Percentiles rank a stretch among this genome's conserved stretches.
phyloP scores from a whole-genome alignment of 2,329 filamentous ascomycete genomes.

The Colletotrichum trifolii region DNA sequence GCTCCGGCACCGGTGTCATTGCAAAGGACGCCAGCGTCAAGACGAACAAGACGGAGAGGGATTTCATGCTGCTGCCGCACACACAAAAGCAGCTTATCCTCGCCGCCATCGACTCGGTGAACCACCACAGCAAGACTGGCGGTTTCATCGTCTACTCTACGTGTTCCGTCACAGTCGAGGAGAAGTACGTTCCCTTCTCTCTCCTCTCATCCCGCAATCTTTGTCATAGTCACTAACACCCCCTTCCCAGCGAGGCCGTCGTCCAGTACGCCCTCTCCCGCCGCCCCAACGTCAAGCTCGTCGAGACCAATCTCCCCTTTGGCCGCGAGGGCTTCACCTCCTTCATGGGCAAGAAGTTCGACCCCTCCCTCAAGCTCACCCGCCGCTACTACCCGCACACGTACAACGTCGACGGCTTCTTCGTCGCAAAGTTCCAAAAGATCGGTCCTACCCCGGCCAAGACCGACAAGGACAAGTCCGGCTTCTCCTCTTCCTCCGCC shows the following conservation, averaged over 20 bases:
- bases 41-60: constrained; percentile 96
- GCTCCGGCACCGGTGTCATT: constrained; percentile 85
- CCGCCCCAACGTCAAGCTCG: constrained; percentile 92
- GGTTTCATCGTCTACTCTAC: constrained; percentile 98
- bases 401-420: constrained; percentile 98
- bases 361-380: constrained; percentile 84
- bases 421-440: constrained; percentile 98
- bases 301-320: constrained; percentile 90
- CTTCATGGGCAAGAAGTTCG: constrained; percentile 92
- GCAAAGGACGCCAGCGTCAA: constrained; percentile 97
- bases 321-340: constrained; percentile 92
- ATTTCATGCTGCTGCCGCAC: constrained; percentile 93
- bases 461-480: constrained; percentile 39
- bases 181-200: constrained; percentile 55
- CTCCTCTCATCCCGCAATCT: accelerated
- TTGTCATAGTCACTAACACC: constrained; percentile 25
- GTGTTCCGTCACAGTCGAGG: constrained; percentile 92
- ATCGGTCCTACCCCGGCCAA: constrained; percentile 78
- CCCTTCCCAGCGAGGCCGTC: constrained; percentile 77
- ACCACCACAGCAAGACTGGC: constrained; percentile 90
- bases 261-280: constrained; percentile 93
- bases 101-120: constrained; percentile 92
- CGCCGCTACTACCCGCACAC: constrained; percentile 89
- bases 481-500: constrained; percentile 38
- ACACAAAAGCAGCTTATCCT: constrained; percentile 94